Percentiles rank a stretch among this genome's conserved stretches.
Conservation (phyloP, 2,329 filamentous ascomycete species). For the Colletotrichum euphorbiae region DNA sequence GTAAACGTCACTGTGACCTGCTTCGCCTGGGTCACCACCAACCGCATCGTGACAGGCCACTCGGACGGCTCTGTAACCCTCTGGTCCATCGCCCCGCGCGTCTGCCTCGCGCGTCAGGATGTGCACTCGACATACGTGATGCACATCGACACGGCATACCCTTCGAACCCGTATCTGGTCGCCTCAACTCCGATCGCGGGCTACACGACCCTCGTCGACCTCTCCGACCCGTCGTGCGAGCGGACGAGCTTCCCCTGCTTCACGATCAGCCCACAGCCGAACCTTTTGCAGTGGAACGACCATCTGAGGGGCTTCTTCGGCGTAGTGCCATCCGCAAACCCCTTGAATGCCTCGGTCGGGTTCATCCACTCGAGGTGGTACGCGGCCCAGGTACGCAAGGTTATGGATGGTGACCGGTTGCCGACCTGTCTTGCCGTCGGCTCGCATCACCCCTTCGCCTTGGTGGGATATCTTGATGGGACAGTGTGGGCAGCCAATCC, state of each 20-base stretch:
- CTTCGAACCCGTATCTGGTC: constrained; percentile 67
- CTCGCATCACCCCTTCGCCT: constrained; percentile 63
- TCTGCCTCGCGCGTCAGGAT: constrained; percentile 62
- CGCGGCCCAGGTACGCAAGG: constrained; percentile 64
- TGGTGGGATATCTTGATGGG: constrained; percentile 66
- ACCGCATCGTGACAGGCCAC: constrained; percentile 66
- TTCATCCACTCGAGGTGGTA: constrained; percentile 63
- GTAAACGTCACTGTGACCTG: constrained; percentile 61
- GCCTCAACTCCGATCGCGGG: constrained; percentile 67
- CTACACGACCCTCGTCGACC: constrained; percentile 63
- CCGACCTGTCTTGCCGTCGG: constrained; percentile 64
- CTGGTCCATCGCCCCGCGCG: constrained; percentile 65
- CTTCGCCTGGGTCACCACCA: constrained; percentile 66
- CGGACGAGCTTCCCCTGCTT: constrained; percentile 64
- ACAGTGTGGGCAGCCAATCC: constrained; percentile 63
- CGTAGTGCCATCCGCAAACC: constrained; percentile 63
- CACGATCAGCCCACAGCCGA: constrained; percentile 63
- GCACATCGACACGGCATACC: constrained; percentile 67
- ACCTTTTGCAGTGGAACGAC: constrained; percentile 66
- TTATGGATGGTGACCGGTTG: constrained; percentile 63
- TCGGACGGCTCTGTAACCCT: constrained; percentile 67
- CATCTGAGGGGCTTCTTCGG: constrained; percentile 67
- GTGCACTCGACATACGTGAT: constrained; percentile 66
- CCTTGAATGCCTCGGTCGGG: constrained; percentile 63
- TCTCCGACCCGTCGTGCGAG: constrained; percentile 64